phyloP scores from a whole-genome alignment of 257 asterid species.

The Solanum ahanhuiri region DNA sequence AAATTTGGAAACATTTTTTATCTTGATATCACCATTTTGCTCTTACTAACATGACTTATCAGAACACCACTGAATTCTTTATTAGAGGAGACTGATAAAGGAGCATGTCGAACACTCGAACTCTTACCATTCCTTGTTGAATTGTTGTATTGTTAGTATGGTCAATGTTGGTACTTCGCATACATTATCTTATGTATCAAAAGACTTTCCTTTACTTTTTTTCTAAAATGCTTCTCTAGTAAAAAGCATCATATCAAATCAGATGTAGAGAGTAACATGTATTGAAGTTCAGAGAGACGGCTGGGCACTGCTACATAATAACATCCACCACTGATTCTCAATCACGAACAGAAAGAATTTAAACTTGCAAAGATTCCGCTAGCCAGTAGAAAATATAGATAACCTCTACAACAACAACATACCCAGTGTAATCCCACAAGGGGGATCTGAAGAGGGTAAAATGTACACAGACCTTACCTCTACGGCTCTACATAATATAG shows the following conservation, averaged over 20 bases:
- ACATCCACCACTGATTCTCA: neutral
- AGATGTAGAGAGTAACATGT: neutral
- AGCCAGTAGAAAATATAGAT: neutral
- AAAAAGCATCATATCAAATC: neutral
- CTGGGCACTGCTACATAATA: neutral
- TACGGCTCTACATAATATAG: neutral
- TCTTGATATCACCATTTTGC: neutral
- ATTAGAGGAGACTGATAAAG: neutral
- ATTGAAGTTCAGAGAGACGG: neutral
- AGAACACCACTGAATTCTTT: neutral
- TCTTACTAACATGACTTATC: neutral
- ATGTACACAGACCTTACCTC: neutral
- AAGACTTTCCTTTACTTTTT: neutral
- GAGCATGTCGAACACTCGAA: neutral
- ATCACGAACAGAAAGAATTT: neutral
- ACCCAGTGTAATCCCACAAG: neutral
- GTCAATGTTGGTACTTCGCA: neutral
- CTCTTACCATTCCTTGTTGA: neutral
- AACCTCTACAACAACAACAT: neutral
- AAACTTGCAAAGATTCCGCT: neutral
- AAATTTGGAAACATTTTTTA: neutral
- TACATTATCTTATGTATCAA: neutral
- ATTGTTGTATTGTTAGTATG: neutral
- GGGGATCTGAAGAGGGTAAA: neutral
- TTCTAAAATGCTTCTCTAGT: neutral